These are phyloP conservation scores for Solanum rostratum DNA, from an alignment of 257 asterid species.

Conservation along the genomic window DNA sequence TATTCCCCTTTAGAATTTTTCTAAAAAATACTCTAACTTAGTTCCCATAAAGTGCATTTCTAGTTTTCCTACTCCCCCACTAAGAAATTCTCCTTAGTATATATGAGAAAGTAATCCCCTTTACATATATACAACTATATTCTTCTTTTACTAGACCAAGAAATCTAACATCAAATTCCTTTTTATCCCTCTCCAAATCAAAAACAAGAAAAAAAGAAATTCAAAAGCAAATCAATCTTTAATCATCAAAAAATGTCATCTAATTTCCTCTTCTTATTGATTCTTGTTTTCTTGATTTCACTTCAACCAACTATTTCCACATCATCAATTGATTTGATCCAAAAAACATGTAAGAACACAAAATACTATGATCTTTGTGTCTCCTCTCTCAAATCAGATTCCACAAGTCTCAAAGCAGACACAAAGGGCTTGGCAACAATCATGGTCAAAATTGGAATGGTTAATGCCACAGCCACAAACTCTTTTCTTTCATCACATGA, in stretches of 20 bases:
- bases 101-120: not conserved
- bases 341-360: constrained; percentile 60
- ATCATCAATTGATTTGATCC: constrained; percentile 29
- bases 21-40: no score
- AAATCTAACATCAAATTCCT: not conserved
- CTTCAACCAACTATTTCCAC: constrained; percentile 1
- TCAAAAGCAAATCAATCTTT: not conserved
- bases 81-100: not conserved
- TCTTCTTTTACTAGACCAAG: not conserved
- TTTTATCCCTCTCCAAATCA: not conserved
- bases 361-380: constrained; percentile 66
- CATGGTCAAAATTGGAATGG: constrained; percentile 37
- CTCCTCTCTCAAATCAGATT: constrained; percentile 52
- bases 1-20: not conserved
- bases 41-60: not conserved
- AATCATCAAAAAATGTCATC: constrained; percentile 7
- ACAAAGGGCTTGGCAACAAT: constrained; percentile 56
- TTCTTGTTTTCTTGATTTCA: constrained; percentile 17
- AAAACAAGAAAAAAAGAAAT: not conserved
- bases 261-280: constrained; percentile 3
- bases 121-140: not conserved
- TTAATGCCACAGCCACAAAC: constrained; percentile 64
- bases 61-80: not conserved
- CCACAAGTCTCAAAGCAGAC: constrained; percentile 45
- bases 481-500: constrained; percentile 35